Evolutionary conservation across 2,329 filamentous ascomycete genomes (phyloP), one percentile per base, ranked within the genome.

Genomic region (Ophidiomyces ophidiicola): DNA sequence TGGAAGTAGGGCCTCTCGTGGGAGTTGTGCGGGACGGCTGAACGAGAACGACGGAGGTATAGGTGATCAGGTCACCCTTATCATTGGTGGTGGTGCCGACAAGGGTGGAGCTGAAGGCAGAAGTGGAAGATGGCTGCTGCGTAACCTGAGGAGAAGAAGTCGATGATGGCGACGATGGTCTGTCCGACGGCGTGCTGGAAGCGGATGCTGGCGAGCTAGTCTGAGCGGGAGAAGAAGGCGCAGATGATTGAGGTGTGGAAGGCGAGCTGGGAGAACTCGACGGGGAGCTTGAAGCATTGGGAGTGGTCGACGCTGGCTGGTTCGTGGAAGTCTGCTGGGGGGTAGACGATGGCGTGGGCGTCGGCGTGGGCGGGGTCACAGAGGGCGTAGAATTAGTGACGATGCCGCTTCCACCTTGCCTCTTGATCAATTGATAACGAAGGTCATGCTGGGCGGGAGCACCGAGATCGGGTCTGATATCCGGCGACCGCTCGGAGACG

Each of bases 1-100:
- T 47, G 11, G 45, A 38, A 10, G 43, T 46, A 11, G 39, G 34
- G 2, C 41, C 44, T 1, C 53, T 50, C 2, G 48, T 41, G 17
- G 44, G 50, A 1, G 50, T 51, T 4, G 46, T 44, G 17, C 48
- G 41, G 10, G 57, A 56, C 6, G 62, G 61, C 30, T 63, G 55
- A 31, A 68, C 59, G 23, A 68, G 54, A 2, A 65, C 62, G n/a
- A 66, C 52, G 26, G 60, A 56, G 7, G 66, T 69, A 43, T 64
- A 55, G 29, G 64, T 67, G 45, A 53, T 56, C 15, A 59, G 38
- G 11, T 50, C 52, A n/a, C 66, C 66, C 42, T 68, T 53, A 12
- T 61, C 46, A 7, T 61, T 43, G 8, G 63, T 68, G 18, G 59
- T 61, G 21, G 60, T 66, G 38, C 52, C 56, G 40, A 61, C 50